Evolutionary conservation across 805 yeast genomes (phyloP), one percentile per base, ranked within the genome.

Genomic region (Spathaspora boniae): DNA sequence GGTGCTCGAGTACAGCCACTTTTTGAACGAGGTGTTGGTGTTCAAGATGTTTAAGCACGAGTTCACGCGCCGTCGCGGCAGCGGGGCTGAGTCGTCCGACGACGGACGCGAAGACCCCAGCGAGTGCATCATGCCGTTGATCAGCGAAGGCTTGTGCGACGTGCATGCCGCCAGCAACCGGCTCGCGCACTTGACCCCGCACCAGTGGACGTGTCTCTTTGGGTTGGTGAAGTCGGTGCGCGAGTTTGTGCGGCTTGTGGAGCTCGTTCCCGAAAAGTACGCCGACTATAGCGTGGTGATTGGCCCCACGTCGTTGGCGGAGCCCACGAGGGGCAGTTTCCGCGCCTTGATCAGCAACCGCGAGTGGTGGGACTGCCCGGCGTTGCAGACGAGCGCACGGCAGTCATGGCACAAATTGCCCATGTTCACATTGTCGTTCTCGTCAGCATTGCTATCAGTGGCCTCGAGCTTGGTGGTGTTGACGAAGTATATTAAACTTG

Each of bases 21-120:
- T 43, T 14, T 54, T 72, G 26, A 44, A 53, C 6, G 51, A 53
- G 5, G 46, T 70, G 29, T 48, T 72, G 25, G 38, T 64, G 22
- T 65, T 72, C 43, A 53, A 54, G 26, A 62, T 66, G 14, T 58
- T 53, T 40, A 52, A 53, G 38, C 38, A 60, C 16, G 22, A 29
- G 14, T 34, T 27, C 17, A n/a, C n/a, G n/a, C n/a, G n/a, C n/a
- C n/a, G n/a, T n/a, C 36, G 25, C 20, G 19, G 29, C 12, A 30
- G 27, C 6, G 12, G 15, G 9, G 36, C 21, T 9, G 31, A 27
- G 8, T 20, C 22, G 15, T 25, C 19, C 19, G 32, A 27, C 9
- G 11, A 27, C 16, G 22, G n/a, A n/a, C n/a, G 30, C 3, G 14
- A 16, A 6, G 11, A 4, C 6, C 5, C 8, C 3, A 11, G 11